Base-by-base conservation (phyloP, 169 alveolate species). In the Plasmodium fragile region DNA sequence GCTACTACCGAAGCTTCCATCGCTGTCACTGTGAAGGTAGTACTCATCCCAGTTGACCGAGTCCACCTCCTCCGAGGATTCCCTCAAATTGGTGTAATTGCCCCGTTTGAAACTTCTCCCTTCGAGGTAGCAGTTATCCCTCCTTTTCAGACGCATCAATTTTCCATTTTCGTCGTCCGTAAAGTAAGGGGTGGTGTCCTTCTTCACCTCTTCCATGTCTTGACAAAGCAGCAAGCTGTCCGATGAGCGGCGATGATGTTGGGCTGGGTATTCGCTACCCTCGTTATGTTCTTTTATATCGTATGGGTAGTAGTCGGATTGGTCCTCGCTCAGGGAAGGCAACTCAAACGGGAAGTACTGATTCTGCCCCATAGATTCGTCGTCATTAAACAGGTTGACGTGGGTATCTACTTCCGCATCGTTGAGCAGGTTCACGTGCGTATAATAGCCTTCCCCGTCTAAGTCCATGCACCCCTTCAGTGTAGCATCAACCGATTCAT, bases 131-230 rank as follows among this genome's bases (percentile, higher is more conserved):
- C 8, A 34, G 8, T 2, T 34, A 73, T 73, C 53, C 82, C 59
- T n/a, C 28, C 43, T 73, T 39, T 39, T 16, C 53, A 73, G 25
- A 3, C 32, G 13, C 6, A 16, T 36, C 10, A n/a, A 16, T 36
- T 85, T 77, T 6, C 28, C 43, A 25, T 41, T 52, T n/a, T 85
- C 93, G 69, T 85, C 93, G 22, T 85, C 93, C n/a, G 93, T 52
- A 43, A 85, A 85, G 55, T 73, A 72, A 28, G 72, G 49, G 4
- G 92, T 83, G 25, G 72, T 83, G 28, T 73, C 65, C 77, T 83
- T 83, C 83, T 83, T 83, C 45, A 43, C 83, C 39, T 52, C 28
- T 32, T 52, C 39, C 30, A 52, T 81, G 5, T 81, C 16, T 11
- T 16, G 59, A 32, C 11, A 25, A 49, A n/a, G 41, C n/a, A 43